phyloP scores from a whole-genome alignment of 2,329 filamentous ascomycete species.

The Paraphaeosphaeria minitans region DNA sequence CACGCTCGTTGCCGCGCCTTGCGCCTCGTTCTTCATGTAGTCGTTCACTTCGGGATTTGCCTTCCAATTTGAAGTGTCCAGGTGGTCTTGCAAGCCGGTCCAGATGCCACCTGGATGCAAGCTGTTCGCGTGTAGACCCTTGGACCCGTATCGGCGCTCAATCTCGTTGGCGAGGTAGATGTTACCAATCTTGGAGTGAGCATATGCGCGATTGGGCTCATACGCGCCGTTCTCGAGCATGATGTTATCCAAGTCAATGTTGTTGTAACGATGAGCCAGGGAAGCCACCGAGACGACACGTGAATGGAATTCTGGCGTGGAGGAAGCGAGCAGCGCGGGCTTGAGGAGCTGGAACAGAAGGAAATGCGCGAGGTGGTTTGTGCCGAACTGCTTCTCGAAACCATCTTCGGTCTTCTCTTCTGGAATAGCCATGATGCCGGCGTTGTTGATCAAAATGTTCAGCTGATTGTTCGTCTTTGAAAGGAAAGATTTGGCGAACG shows the following conservation, averaged over 20 bases:
- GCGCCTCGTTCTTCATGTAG: slow-evolving; percentile 32
- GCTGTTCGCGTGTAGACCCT: slow-evolving; percentile 49
- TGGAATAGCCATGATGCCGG: slow-evolving; percentile 41
- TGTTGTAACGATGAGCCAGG: slow-evolving; percentile 43
- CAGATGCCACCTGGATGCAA: slow-evolving; percentile 25
- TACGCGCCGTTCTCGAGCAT: slow-evolving; percentile 47
- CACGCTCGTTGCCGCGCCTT: slow-evolving; percentile 48
- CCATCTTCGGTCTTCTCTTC: slow-evolving; percentile 35
- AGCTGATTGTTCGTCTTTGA: slow-evolving; percentile 17
- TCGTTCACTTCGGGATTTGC: neutral
- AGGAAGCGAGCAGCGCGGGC: slow-evolving; percentile 42
- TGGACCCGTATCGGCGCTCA: slow-evolving; percentile 54
- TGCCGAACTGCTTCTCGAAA: slow-evolving; percentile 47
- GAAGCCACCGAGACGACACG: slow-evolving; percentile 50
- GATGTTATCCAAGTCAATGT: slow-evolving; percentile 51
- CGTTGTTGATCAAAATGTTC: slow-evolving; percentile 36
- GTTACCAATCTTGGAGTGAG: slow-evolving; percentile 58
- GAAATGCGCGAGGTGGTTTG: slow-evolving; percentile 56
- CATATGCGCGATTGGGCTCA: slow-evolving; percentile 49
- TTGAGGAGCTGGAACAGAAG: slow-evolving; percentile 51
- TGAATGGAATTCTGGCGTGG: slow-evolving; percentile 29
- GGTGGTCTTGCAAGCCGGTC: slow-evolving; percentile 9
- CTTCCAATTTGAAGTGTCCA: slow-evolving; percentile 4
- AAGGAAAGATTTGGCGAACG: slow-evolving; percentile 22
- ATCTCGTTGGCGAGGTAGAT: slow-evolving; percentile 59